Base-by-base conservation (phyloP, 352 stramenopile species). In the Phytophthora sp. region DNA sequence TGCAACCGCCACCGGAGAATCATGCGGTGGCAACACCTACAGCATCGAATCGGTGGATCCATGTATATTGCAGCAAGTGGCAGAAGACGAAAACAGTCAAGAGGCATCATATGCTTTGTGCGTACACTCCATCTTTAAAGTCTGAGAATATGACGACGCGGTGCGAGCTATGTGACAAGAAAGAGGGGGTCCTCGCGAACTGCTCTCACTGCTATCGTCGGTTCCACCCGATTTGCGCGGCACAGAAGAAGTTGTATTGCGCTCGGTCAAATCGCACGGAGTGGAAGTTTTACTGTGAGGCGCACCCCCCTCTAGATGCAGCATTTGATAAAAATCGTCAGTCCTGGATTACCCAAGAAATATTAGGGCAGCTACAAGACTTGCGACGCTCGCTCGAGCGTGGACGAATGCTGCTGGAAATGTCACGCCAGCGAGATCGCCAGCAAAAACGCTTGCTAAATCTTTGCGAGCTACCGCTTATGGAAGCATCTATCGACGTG, bases 351-450 rank as follows among this genome's bases (percentile, higher is more conserved):
- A 96, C 83, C 0, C 66, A 77, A 8, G 84, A 94, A 42, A 91
- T 89, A 28, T 45, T 95, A 15, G 69, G 66, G 8, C 84, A 94
- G 27, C 63, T 96, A 24, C 81, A 89, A 48, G 82, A 94, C 43
- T 61, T 96, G 9, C 74, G 88, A 17, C 77, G 77, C n/a, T 87
- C 84, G 0, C 68, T 94, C 10, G 88, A 96, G 46, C 86, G 88
- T 35, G 85, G 84, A 8, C 72, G 88, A 8, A 93, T 96, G 85
- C 76, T 96, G 35, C 54, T 95, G 1, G 86, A 96, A 52, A 93
- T 96, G 88, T 73, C 78, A 6, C 81, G 86, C 8, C 88, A 95
- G 46, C 86, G 88, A 31, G 88, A 96, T 63, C 80, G 87, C n/a
- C 84, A 90, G 55, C 87, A 92, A 26, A 95, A 92, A 54, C 81